Evolutionary conservation across 202 grass and related monocot species (phyloP).

Genomic region (Panicum virgatum): DNA sequence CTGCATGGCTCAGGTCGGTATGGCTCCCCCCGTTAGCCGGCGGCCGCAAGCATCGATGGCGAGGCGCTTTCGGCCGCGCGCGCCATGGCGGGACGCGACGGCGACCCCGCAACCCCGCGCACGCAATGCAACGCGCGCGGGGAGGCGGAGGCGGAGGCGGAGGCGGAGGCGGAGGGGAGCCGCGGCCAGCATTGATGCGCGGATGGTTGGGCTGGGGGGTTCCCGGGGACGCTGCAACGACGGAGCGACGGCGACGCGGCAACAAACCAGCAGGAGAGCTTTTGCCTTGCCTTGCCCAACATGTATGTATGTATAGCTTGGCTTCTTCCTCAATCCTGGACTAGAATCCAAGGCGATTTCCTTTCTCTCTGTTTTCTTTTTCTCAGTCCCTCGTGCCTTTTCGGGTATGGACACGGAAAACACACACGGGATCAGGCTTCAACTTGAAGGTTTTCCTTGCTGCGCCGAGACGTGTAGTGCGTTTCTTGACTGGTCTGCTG

Average conservation of each 20-base stretch:
- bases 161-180: background rate
- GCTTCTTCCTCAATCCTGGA: constrained; percentile 1
- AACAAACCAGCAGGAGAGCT: background rate
- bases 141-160: no score
- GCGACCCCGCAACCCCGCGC: constrained; percentile 44
- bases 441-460: background rate
- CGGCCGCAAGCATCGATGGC: constrained; percentile 1
- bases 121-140: background rate
- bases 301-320: background rate
- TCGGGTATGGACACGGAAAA: background rate
- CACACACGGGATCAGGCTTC: constrained; percentile 6
- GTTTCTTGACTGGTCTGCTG: background rate
- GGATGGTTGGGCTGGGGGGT: no score
- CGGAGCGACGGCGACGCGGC: constrained; percentile 32
- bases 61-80: constrained; percentile 19
- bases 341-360: background rate
- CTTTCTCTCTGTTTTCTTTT: no score
- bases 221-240: background rate
- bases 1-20: background rate
- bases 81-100: constrained; percentile 35
- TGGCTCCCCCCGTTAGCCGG: background rate
- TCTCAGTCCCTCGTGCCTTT: background rate
- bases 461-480: background rate
- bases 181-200: background rate
- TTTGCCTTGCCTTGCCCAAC: background rate